Conservation (phyloP, 1,139 yeast species). For the Saccharomyces hybrid region DNA sequence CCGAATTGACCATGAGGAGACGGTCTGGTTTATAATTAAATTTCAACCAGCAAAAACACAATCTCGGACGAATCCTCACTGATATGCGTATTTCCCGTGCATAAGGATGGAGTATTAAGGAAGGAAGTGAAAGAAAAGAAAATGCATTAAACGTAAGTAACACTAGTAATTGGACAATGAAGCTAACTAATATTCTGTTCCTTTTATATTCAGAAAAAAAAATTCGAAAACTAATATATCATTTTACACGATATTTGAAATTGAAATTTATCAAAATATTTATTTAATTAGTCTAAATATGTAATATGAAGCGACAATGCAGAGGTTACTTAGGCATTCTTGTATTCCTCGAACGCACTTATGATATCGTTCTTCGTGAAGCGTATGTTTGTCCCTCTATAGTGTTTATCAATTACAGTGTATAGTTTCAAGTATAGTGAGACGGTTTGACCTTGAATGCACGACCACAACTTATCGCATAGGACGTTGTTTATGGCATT, state of each 20-base stretch:
- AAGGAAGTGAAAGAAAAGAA: background rate
- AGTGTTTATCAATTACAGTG: conserved; percentile 38
- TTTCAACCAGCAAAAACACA: conserved; percentile 99
- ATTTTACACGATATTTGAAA: background rate
- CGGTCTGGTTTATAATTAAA: conserved; percentile 77
- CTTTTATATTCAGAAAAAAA: background rate
- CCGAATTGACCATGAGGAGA: conserved; percentile 55
- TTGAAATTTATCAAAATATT: background rate
- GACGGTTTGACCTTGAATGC: conserved; percentile 45
- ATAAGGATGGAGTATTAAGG: conserved; percentile 60
- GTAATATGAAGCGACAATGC: background rate
- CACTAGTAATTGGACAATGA: background rate
- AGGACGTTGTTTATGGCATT: conserved; percentile 28
- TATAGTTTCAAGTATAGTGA: conserved; percentile 36
- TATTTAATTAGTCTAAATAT: background rate
- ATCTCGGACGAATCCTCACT: conserved; percentile 99
- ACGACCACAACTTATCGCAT: conserved; percentile 44
- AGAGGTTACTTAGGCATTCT: conserved; percentile 5
- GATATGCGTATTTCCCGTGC: conserved; percentile 99
- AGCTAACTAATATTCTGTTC: background rate
- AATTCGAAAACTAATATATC: background rate
- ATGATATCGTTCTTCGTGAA: conserved; percentile 40
- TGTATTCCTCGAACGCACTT: conserved; percentile 34
- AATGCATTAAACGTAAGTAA: background rate
- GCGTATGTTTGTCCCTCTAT: conserved; percentile 35